phyloP scores from a whole-genome alignment of 1,139 yeast species.

The Insectozyma bohioensis region DNA sequence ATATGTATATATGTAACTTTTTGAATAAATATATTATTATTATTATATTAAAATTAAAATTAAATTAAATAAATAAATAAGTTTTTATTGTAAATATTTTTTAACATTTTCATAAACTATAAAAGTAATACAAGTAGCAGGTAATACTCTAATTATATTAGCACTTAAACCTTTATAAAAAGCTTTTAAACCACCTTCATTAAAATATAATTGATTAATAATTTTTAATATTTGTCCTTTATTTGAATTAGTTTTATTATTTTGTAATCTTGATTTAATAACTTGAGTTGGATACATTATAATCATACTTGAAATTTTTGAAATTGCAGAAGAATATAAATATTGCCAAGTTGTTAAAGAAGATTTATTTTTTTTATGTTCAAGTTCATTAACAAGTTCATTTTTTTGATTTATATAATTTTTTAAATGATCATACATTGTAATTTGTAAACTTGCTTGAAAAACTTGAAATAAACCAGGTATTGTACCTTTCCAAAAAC shows the following conservation, averaged over 20 bases:
- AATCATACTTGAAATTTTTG: constrained; percentile 70
- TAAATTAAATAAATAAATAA: too few species aligned
- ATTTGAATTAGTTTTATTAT: constrained; percentile 16
- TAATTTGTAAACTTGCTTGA: constrained; percentile 87
- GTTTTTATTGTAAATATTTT: constrained; percentile 16
- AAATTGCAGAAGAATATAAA: constrained; percentile 60
- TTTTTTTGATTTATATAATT: constrained; percentile 13
- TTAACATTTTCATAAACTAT: constrained; percentile 57
- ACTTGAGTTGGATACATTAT: constrained; percentile 85
- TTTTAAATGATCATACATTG: constrained; percentile 78
- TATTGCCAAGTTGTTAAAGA: constrained; percentile 53
- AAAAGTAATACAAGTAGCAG: constrained; percentile 74
- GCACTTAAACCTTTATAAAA: constrained; percentile 77
- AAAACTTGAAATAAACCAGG: constrained; percentile 84
- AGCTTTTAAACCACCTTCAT: constrained; percentile 52
- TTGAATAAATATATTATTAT: too few species aligned
- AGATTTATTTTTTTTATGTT: neutral
- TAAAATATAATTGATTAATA: constrained; percentile 28
- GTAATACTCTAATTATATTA: constrained; percentile 62
- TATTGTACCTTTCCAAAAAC: constrained; percentile 79
- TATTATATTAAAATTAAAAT: too few species aligned
- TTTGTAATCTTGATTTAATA: constrained; percentile 74
- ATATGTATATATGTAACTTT: too few species aligned
- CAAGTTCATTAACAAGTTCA: constrained; percentile 7
- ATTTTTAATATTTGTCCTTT: constrained; percentile 22